Evolutionary conservation across 1,139 yeast species (phyloP).

Genomic region (Lodderomyces parapsilosis): DNA sequence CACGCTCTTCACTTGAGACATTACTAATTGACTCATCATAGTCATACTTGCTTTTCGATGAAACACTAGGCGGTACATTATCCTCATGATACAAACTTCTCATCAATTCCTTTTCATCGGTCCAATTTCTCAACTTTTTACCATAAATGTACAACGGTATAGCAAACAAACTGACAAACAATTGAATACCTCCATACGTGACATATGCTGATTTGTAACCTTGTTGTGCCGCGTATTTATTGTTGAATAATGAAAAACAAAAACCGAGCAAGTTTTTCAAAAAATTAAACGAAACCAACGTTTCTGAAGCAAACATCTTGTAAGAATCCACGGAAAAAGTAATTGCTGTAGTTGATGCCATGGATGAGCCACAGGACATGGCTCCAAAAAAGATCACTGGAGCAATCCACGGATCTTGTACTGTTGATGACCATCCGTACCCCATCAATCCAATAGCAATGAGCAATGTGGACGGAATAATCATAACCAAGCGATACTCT

Average conservation of each 20-base stretch:
- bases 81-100: constrained; percentile 30
- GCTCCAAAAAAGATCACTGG: constrained; percentile 58
- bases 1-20: not conserved
- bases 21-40: constrained; percentile 1
- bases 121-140: constrained; percentile 51
- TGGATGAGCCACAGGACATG: constrained; percentile 57
- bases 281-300: constrained; percentile 56
- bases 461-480: constrained; percentile 48
- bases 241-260: constrained; percentile 57
- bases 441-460: constrained; percentile 56
- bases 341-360: constrained; percentile 62
- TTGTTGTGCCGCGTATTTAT: constrained; percentile 37
- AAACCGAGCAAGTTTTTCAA: constrained; percentile 57
- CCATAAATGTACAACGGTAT: constrained; percentile 59
- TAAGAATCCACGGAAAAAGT: constrained; percentile 61
- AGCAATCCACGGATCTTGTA: constrained; percentile 54
- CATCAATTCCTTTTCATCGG: constrained; percentile 41
- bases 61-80: constrained; percentile 17
- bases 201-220: constrained; percentile 51
- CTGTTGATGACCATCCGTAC: constrained; percentile 58
- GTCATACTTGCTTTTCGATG: constrained; percentile 5
- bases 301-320: constrained; percentile 58
- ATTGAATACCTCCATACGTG: constrained; percentile 53
- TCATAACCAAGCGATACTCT: constrained; percentile 57
- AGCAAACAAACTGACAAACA: constrained; percentile 47